These are phyloP conservation scores for Colletotrichum sidae DNA, from an alignment of 2,329 filamentous ascomycete genomes.

Conservation along the genomic window DNA sequence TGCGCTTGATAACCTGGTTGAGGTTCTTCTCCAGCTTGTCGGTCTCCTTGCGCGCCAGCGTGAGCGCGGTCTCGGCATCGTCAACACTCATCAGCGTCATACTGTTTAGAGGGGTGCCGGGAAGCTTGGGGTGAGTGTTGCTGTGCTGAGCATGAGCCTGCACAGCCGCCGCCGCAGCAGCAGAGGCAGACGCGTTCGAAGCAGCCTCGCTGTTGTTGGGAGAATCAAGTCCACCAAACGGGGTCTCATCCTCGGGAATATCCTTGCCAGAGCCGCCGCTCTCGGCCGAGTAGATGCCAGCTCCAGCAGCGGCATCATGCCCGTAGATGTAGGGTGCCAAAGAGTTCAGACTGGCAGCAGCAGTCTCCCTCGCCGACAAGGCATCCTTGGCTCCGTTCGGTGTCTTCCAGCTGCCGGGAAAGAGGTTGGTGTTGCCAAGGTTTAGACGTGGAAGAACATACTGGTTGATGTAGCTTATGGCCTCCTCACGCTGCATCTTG, in stretches of 20 bases:
- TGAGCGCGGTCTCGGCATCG: slow-evolving; percentile 69
- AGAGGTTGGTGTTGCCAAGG: slow-evolving; percentile 60
- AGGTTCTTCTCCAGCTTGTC: slow-evolving; percentile 72
- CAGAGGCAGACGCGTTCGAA: slow-evolving; percentile 15
- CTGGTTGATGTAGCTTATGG: slow-evolving; percentile 76
- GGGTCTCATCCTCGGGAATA: slow-evolving; percentile 39
- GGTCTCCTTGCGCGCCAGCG: slow-evolving; percentile 66
- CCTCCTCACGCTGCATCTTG: slow-evolving; percentile 75
- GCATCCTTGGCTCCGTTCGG: slow-evolving; percentile 50
- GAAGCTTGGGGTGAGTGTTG: slow-evolving; percentile 29
- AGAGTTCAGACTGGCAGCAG: slow-evolving; percentile 64
- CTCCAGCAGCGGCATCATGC: slow-evolving; percentile 56
- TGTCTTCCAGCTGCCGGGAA: slow-evolving; percentile 45
- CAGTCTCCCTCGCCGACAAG: slow-evolving; percentile 55
- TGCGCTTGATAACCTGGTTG: slow-evolving; percentile 70
- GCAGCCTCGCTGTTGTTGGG: slow-evolving; percentile 27
- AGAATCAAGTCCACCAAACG: slow-evolving; percentile 37
- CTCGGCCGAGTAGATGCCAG: slow-evolving; percentile 52
- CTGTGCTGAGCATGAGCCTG: slow-evolving; percentile 25
- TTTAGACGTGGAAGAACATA: slow-evolving; percentile 72
- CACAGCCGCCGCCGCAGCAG: slow-evolving; percentile 17
- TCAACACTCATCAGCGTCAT: slow-evolving; percentile 71
- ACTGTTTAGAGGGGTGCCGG: slow-evolving; percentile 52
- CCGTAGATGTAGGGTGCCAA: slow-evolving; percentile 69
- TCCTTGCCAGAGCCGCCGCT: slow-evolving; percentile 37